These are phyloP conservation scores for Erythrobasidium yunnanense DNA, from an alignment of 768 basidiomycete genomes.

Conservation along the genomic window DNA sequence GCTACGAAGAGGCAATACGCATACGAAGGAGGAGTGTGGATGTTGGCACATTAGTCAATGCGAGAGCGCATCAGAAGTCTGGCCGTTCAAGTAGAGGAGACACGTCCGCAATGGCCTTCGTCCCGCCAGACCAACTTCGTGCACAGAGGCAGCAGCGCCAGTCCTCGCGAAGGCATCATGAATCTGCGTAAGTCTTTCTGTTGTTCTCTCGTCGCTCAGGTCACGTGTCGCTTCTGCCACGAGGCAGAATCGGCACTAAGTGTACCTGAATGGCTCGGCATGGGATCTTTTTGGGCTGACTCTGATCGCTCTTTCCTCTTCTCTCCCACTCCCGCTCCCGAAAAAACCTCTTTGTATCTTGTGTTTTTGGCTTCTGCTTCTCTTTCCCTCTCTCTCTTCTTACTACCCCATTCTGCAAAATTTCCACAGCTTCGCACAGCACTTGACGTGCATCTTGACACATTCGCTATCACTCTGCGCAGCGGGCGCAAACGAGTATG, in stretches of 20 bases:
- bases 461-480: constrained; percentile 37
- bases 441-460: constrained; percentile 34
- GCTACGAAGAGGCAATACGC: background rate
- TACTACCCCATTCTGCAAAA: background rate
- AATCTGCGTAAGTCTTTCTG: constrained; percentile 11
- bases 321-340: too few relatives aligned
- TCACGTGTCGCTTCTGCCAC: too few relatives aligned
- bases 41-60: constrained; percentile 9
- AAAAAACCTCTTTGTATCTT: background rate
- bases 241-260: too few relatives aligned
- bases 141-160: background rate
- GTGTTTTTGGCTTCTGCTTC: background rate
- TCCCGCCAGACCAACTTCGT: constrained; percentile 8
- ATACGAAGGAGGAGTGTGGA: constrained; percentile 16
- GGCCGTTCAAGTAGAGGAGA: constrained; percentile 8
- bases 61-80: background rate
- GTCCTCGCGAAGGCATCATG: background rate
- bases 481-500: background rate
- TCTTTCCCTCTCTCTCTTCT: background rate
- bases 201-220: too few relatives aligned
- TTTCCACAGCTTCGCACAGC: constrained; percentile 33
- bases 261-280: too few relatives aligned
- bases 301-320: too few relatives aligned
- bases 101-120: constrained; percentile 4
- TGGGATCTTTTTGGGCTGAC: too few relatives aligned